Percentiles rank a stretch among this genome's conserved stretches.
Conservation (phyloP, 2,329 filamentous ascomycete genomes). For the Eutypella sp. region DNA sequence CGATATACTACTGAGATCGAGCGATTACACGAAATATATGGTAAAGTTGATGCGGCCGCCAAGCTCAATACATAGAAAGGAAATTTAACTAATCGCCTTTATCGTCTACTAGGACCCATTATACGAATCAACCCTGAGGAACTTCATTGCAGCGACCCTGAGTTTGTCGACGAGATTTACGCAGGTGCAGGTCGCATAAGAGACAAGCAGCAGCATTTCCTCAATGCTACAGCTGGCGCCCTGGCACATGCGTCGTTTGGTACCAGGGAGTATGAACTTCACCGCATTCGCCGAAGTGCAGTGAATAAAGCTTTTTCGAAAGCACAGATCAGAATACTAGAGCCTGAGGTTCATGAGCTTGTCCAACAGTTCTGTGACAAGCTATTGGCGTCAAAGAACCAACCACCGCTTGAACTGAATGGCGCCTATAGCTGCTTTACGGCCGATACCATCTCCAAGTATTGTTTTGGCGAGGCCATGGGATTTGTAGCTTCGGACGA, state of each 20-base stretch:
- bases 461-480: constrained; percentile 16
- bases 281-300: constrained; percentile 17
- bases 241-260: constrained; percentile 5
- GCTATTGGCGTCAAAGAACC: constrained; percentile 27
- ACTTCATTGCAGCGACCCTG: constrained; percentile 14
- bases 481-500: constrained; percentile 19
- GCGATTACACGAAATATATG: constrained; percentile 2
- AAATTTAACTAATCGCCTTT: not conserved
- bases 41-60: not conserved
- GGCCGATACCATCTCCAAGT: constrained; percentile 20
- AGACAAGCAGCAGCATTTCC: constrained; percentile 19
- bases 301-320: constrained; percentile 23
- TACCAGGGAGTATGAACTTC: constrained; percentile 19
- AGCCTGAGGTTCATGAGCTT: constrained; percentile 13
- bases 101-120: constrained; percentile 5
- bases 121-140: constrained; percentile 18
- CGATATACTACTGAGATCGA: constrained; percentile 2
- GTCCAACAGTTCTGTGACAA: constrained; percentile 17
- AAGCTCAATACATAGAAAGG: not conserved
- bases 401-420: constrained; percentile 15
- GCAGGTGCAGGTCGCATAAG: constrained; percentile 24
- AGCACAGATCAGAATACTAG: constrained; percentile 26
- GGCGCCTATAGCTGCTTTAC: constrained; percentile 14
- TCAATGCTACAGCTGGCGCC: constrained; percentile 10
- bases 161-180: constrained; percentile 36